Percentiles rank a stretch among this genome's conserved stretches.
These are phyloP conservation scores for Avena atlantica DNA, from an alignment of 176 grass and related monocot genomes.

Conservation along the genomic window DNA sequence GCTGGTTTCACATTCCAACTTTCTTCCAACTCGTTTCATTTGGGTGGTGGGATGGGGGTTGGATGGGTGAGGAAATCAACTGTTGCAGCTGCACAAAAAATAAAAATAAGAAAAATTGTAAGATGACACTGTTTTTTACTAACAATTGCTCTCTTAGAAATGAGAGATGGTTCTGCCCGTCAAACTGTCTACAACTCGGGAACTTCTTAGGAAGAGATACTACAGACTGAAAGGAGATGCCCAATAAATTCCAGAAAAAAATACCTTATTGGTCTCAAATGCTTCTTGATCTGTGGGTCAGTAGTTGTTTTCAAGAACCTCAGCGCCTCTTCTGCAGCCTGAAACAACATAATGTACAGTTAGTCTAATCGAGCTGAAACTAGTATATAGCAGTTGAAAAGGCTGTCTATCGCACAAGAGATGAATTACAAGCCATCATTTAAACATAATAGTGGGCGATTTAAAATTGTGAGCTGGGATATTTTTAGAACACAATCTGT, in stretches of 20 bases:
- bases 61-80: constrained; percentile 22
- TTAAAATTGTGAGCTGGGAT: not conserved
- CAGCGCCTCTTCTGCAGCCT: constrained; percentile 70
- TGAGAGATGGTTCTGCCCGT: not conserved
- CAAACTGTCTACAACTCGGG: not conserved
- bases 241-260: constrained; percentile 14
- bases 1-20: constrained; percentile 19
- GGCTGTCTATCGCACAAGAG: not conserved
- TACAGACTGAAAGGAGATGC: not conserved
- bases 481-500: not conserved
- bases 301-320: constrained; percentile 57
- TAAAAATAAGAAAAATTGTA: constrained; percentile 8
- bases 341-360: constrained; percentile 27
- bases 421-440: not conserved
- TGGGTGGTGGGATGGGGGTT: not conserved
- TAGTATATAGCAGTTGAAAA: not conserved
- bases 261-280: constrained; percentile 62
- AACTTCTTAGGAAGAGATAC: constrained; percentile 1
- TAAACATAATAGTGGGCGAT: constrained; percentile 9
- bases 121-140: not conserved
- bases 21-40: constrained; percentile 41
- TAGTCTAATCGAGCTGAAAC: not conserved
- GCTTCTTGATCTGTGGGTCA: constrained; percentile 57
- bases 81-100: constrained; percentile 39
- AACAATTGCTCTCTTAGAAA: constrained; percentile 1